Percentiles rank a stretch among this genome's conserved stretches.
Evolutionary conservation across 2,329 filamentous ascomycete species (phyloP).

Genomic region (Phialemonium atrogriseum): DNA sequence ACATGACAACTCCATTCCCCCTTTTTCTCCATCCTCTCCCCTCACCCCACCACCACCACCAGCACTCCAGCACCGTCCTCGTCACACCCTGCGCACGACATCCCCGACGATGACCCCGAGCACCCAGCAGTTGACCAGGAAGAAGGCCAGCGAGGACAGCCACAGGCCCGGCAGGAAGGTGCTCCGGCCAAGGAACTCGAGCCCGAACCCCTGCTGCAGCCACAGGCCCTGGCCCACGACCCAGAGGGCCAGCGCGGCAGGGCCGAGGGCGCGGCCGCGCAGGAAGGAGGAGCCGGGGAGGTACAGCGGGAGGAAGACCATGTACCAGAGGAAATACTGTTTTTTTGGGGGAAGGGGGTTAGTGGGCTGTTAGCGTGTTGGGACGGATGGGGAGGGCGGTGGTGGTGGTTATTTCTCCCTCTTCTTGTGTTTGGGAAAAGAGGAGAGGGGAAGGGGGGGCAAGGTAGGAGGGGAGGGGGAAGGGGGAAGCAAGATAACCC

Average conservation of each 20-base stretch:
- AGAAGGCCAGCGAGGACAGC: conserved; percentile 68
- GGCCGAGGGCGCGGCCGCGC: conserved; percentile 48
- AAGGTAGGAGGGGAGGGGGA: conserved; percentile 3
- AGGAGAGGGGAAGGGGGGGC: not conserved
- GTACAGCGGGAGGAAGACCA: conserved; percentile 87
- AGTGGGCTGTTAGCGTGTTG: no score
- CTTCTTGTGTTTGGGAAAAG: not conserved
- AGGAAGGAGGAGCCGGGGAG: conserved; percentile 73
- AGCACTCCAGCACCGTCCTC: not conserved
- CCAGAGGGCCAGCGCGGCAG: conserved; percentile 64
- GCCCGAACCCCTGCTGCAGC: conserved; percentile 65
- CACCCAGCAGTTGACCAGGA: conserved; percentile 80
- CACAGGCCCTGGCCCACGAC: conserved; percentile 64
- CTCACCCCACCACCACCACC: no score
- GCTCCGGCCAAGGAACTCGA: conserved; percentile 73
- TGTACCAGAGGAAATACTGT: conserved; percentile 97
- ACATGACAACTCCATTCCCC: no score
- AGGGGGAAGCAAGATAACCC: conserved; percentile 14
- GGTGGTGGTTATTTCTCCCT: conserved; percentile 9
- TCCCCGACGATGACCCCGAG: conserved; percentile 73
- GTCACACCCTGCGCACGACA: no score
- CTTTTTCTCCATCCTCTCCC: not conserved
- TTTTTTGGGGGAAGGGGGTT: not conserved
- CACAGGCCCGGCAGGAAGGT: conserved; percentile 84
- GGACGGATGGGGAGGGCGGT: no score